Evolutionary conservation across 2,329 filamentous ascomycete species (phyloP), one percentile per base, ranked within the genome.

Genomic region (Pyrenochaeta sp.): DNA sequence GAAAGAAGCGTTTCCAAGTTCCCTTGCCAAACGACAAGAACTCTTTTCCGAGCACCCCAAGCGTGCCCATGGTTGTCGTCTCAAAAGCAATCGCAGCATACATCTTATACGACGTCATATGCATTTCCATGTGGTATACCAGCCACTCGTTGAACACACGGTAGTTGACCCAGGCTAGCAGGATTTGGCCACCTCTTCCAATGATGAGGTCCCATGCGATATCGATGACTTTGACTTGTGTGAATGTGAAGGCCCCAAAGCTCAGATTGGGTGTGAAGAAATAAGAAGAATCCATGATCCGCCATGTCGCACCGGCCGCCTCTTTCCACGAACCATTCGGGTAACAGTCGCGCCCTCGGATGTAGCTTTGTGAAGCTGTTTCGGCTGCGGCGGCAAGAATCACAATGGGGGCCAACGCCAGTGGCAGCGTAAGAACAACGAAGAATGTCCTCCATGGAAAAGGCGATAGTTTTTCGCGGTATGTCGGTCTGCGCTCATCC

Each of bases 141-240:
- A 77, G 35, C 60, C 71, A 75, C 45, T 75, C 72, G 15, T 73
- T 73, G 43, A 75, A 77, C 15, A 77, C 70, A 27, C 63, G 49
- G 49, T 75, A 77, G n/a, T 74, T 74, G 2, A 75, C 61, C 49
- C 54, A 69, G 21, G 65, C 68, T 1, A 75, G 53, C 1, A 74
- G 39, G 9, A 74, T 43, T 47, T 77, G 75, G 1, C 66, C 69
- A 2, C 74, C 74, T 45, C 75, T 55, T 23, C 73, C 75, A 18
- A 77, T 46, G 2, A 70, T 36, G n/a, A 77, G 61, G 55, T 78
- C 74, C 74, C 75, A 77, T 9, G 66, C 53, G 17, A 76, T 64
- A 41, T 77, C 74, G 29, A 78, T 70, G 15, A 75, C 59, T 39
- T 77, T 77, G 43, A 69, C 75, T 36, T 68, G 61, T 2, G 71